A percentile compares a stretch with the other conserved stretches of the same genome.
Conservation (phyloP, 805 yeast genomes). For the Candida xyloterini region DNA sequence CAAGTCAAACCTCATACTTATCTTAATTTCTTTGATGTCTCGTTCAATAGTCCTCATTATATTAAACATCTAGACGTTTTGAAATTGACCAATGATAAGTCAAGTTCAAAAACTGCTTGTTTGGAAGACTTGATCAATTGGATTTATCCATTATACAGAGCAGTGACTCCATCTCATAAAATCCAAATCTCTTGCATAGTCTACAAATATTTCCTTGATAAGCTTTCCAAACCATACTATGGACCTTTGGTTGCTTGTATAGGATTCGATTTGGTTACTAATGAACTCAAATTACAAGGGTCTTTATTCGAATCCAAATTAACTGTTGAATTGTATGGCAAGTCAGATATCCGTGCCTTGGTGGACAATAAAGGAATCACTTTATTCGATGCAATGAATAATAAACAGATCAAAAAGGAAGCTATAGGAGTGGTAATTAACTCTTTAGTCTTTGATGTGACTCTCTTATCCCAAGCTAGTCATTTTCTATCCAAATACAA, state of each 20-base stretch:
- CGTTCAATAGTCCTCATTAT: slow-evolving; percentile 54
- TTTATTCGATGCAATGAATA: slow-evolving; percentile 25
- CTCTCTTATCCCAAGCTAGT: slow-evolving; percentile 24
- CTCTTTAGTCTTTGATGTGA: slow-evolving; percentile 27
- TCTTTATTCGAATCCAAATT: slow-evolving; percentile 25
- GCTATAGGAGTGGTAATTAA: slow-evolving; percentile 21
- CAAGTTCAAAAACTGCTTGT: slow-evolving; percentile 16
- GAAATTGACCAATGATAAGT: slow-evolving; percentile 5
- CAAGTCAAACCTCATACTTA: slow-evolving; percentile 49
- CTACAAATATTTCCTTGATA: slow-evolving; percentile 45
- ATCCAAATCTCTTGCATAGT: slow-evolving; percentile 52
- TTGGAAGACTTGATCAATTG: slow-evolving; percentile 51
- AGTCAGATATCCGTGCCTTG: slow-evolving; percentile 47
- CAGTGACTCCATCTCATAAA: slow-evolving; percentile 47
- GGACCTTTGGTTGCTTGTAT: slow-evolving; percentile 26
- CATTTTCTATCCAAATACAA: slow-evolving; percentile 16
- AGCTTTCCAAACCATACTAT: slow-evolving; percentile 19
- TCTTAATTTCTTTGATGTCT: slow-evolving; percentile 56
- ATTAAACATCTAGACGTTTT: slow-evolving; percentile 33
- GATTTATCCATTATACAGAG: slow-evolving; percentile 42
- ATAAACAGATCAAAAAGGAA: slow-evolving; percentile 9
- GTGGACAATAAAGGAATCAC: slow-evolving; percentile 42
- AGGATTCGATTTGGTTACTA: slow-evolving; percentile 24
- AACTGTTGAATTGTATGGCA: slow-evolving; percentile 37
- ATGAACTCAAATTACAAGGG: slow-evolving; percentile 18